Conservation (phyloP, 306 rosid species). For the Inga oerstediana region DNA sequence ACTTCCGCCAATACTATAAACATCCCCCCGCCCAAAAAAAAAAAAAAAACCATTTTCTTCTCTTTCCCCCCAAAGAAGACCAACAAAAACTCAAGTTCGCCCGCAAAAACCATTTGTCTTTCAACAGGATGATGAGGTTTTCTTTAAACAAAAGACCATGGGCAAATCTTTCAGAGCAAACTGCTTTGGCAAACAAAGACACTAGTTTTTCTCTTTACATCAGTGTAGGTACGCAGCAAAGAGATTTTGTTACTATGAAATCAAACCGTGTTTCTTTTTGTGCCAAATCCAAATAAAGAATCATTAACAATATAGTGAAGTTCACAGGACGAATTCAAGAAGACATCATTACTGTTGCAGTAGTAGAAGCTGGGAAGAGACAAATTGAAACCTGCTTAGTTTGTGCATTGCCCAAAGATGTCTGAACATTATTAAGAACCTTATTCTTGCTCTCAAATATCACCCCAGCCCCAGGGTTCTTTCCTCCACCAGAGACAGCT, state of each 20-base stretch:
- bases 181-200: not conserved
- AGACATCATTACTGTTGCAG: slow-evolving; percentile 8
- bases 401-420: slow-evolving; percentile 66
- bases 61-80: not conserved
- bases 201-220: slow-evolving; percentile 4
- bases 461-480: slow-evolving; percentile 50
- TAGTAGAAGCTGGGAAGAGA: not conserved
- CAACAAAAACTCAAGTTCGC: not conserved
- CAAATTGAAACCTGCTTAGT: slow-evolving; percentile 68
- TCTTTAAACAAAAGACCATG: not conserved
- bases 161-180: not conserved
- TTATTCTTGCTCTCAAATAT: slow-evolving; percentile 69
- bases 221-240: not conserved
- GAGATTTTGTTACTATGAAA: not conserved
- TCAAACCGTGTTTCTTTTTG: not conserved
- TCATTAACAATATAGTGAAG: not conserved
- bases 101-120: not conserved
- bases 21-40: not conserved
- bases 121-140: not conserved
- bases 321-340: not conserved
- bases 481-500: slow-evolving; percentile 52
- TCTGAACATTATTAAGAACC: slow-evolving; percentile 61
- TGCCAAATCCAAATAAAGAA: slow-evolving; percentile 27
- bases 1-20: not conserved
- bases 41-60: not conserved